Conservation (phyloP, 164 flowering plant species). For the Saururus chinensis region DNA sequence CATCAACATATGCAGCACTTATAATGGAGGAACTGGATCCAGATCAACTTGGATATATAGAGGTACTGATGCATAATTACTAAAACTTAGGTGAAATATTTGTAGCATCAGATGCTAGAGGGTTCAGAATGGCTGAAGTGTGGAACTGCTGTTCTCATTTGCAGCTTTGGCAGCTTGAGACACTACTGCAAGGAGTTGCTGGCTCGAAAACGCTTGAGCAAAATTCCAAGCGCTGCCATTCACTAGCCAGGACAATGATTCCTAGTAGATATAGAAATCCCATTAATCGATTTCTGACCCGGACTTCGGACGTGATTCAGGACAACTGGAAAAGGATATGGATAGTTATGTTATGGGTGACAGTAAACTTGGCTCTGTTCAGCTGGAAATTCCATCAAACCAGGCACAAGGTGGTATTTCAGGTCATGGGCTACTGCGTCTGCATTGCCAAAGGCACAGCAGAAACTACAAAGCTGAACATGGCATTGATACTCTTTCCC, state of each 20-base stretch:
- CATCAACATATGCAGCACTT: conserved; percentile 58
- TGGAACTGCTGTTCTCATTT: background rate
- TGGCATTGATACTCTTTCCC: conserved; percentile 87
- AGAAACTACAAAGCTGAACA: conserved; percentile 75
- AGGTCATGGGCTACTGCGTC: conserved; percentile 67
- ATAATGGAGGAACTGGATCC: conserved; percentile 99
- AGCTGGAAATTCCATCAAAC: conserved; percentile 44
- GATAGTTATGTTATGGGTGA: conserved; percentile 49
- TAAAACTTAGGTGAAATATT: background rate
- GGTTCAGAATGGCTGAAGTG: too few relatives aligned
- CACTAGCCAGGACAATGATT: conserved; percentile 74
- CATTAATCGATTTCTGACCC: conserved; percentile 24
- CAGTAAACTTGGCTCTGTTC: conserved; percentile 39
- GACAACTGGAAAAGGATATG: conserved; percentile 81
- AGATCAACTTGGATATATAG: conserved; percentile 75
- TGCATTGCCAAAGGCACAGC: conserved; percentile 87
- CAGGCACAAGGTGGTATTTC: conserved; percentile 16
- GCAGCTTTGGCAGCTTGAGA: conserved; percentile 91
- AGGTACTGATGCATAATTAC: conserved; percentile 28
- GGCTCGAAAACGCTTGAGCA: conserved; percentile 21
- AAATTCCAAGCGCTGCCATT: conserved; percentile 16
- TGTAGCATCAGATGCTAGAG: too few relatives aligned
- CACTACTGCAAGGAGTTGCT: conserved; percentile 60
- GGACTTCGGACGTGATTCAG: conserved; percentile 25
- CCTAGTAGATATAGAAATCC: conserved; percentile 64